These are phyloP conservation scores for Pelargonium fulgidum DNA, from an alignment of 441 rosid genomes.

Conservation along the genomic window DNA sequence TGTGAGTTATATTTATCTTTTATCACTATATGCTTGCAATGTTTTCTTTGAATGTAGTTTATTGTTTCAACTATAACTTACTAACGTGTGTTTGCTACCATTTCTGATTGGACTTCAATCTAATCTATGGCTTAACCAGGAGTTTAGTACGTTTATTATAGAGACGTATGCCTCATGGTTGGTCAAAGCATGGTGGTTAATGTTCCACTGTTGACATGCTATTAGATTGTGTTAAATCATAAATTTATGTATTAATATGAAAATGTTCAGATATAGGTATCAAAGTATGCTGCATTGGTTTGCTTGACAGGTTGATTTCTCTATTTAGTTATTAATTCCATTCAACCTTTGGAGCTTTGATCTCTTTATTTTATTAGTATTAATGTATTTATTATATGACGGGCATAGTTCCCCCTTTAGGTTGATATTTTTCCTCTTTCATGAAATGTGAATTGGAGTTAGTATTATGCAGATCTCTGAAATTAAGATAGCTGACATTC, in stretches of 20 bases:
- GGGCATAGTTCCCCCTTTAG: neutral
- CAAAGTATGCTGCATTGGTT: neutral
- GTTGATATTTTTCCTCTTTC: neutral
- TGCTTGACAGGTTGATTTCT: neutral
- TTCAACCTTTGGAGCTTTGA: neutral
- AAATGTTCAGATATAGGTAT: neutral
- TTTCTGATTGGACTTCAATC: too few species aligned
- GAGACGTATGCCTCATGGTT: neutral
- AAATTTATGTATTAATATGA: neutral
- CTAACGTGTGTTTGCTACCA: too few species aligned
- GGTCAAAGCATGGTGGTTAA: too few species aligned
- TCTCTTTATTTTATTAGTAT: too few species aligned
- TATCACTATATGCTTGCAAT: slow-evolving; percentile 11
- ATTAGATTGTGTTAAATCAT: too few species aligned
- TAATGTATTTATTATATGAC: too few species aligned
- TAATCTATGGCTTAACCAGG: too few species aligned
- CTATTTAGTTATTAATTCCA: too few species aligned
- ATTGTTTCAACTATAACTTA: neutral
- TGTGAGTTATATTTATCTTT: slow-evolving; percentile 41
- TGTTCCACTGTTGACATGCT: too few species aligned
- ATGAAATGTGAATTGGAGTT: neutral
- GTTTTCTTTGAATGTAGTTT: slow-evolving; percentile 7
- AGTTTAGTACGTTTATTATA: too few species aligned
- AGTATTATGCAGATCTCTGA: slow-evolving; percentile 59
- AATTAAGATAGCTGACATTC: slow-evolving; percentile 79